Conservation (phyloP, 2,329 filamentous ascomycete species). For the Ascochyta rabiei region DNA sequence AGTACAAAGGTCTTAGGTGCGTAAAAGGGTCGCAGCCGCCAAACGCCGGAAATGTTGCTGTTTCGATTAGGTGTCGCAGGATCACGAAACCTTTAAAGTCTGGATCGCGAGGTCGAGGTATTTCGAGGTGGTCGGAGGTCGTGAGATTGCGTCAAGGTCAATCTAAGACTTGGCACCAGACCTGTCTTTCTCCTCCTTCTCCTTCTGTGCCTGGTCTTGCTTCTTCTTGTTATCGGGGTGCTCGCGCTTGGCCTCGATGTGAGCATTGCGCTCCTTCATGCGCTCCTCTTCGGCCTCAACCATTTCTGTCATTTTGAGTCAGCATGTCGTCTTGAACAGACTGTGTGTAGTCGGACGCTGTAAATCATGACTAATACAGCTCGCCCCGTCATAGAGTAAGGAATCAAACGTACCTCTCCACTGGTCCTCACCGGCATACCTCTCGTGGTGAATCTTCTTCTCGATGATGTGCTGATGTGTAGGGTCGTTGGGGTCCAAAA, state of each 20-base stretch:
- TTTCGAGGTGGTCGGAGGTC: background rate
- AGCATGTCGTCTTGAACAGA: conserved; percentile 17
- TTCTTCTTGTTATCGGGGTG: conserved; percentile 22
- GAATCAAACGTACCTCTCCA: conserved; percentile 74
- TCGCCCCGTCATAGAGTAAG: background rate
- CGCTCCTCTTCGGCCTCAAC: conserved; percentile 76
- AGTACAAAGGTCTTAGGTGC: conserved; percentile 20
- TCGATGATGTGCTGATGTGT: conserved; percentile 83
- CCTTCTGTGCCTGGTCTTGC: conserved; percentile 23
- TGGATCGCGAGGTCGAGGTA: background rate
- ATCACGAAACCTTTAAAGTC: background rate
- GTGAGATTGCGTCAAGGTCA: background rate
- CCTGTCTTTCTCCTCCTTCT: conserved; percentile 31
- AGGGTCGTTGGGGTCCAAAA: conserved; percentile 80
- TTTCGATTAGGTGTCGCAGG: background rate
- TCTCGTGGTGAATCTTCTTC: conserved; percentile 85
- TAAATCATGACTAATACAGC: conserved; percentile 17
- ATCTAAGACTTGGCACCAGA: conserved; percentile 15
- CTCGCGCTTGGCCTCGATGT: conserved; percentile 20
- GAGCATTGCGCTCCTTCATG: conserved; percentile 57
- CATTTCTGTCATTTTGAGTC: conserved; percentile 66
- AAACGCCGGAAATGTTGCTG: conserved; percentile 28
- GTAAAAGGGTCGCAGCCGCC: conserved; percentile 9
- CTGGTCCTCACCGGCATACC: conserved; percentile 86
- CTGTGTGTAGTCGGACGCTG: background rate